Conservation (phyloP, 768 basidiomycete genomes). For the Suillus occidentalis region DNA sequence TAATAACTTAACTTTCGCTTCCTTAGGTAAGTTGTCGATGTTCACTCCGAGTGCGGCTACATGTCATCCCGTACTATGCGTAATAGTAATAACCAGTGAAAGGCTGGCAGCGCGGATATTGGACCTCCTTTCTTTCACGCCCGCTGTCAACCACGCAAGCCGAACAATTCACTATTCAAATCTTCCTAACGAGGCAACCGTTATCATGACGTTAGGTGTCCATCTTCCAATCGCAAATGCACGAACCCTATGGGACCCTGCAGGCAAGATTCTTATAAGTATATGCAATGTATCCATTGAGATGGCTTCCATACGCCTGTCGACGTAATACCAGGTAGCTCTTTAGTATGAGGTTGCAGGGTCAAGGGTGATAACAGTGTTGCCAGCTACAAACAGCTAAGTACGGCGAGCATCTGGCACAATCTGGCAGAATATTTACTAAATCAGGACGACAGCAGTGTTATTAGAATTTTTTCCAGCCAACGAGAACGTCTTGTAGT, state of each 20-base stretch:
- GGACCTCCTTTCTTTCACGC: neutral
- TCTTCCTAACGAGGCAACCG: neutral
- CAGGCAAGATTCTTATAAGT: neutral
- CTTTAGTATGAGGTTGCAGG: neutral
- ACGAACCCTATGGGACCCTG: neutral
- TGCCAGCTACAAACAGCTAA: neutral
- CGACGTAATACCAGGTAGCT: neutral
- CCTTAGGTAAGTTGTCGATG: neutral
- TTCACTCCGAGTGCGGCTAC: neutral
- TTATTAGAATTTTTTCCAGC: too few relatives aligned
- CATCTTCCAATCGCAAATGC: neutral
- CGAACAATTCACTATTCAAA: neutral
- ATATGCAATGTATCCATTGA: neutral
- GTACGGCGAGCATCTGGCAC: too few relatives aligned
- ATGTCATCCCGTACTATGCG: neutral
- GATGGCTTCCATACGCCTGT: neutral
- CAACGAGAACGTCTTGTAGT: neutral
- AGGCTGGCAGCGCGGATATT: neutral
- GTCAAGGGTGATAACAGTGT: neutral
- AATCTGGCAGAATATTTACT: too few relatives aligned
- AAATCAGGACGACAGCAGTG: too few relatives aligned
- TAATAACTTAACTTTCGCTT: neutral
- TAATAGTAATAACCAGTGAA: neutral
- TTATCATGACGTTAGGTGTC: neutral
- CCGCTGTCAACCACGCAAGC: neutral